phyloP scores from a whole-genome alignment of 2,329 filamentous ascomycete species.

The Aspergillus sojae region DNA sequence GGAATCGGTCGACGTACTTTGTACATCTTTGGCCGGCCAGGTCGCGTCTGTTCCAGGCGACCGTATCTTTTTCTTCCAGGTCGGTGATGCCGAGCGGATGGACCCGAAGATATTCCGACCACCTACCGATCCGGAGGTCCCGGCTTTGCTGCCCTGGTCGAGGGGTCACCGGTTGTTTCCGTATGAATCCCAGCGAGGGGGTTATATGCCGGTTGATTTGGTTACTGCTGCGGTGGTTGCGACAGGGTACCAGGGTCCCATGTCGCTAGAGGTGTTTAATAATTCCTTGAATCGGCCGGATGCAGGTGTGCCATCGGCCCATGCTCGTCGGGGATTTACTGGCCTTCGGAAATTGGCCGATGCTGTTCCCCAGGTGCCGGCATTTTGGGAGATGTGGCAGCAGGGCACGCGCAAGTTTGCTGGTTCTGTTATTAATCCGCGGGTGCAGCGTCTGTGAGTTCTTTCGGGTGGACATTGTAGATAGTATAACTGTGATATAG shows the following conservation, averaged over 20 bases:
- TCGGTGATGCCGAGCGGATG: slow-evolving; percentile 34
- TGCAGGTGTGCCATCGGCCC: slow-evolving; percentile 19
- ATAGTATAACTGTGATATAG: background rate
- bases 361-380: slow-evolving; percentile 18
- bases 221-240: slow-evolving; percentile 35
- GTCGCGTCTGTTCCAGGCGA: slow-evolving; percentile 32
- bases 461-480: background rate
- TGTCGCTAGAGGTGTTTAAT: slow-evolving; percentile 40
- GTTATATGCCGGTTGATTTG: slow-evolving; percentile 36
- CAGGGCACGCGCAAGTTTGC: background rate
- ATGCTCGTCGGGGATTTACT: slow-evolving; percentile 30
- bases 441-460: slow-evolving; percentile 16
- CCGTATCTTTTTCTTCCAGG: slow-evolving; percentile 38
- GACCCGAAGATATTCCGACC: slow-evolving; percentile 24
- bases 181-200: slow-evolving; percentile 27
- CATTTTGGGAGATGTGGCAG: slow-evolving; percentile 27
- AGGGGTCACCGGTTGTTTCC: slow-evolving; percentile 35
- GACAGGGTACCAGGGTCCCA: slow-evolving; percentile 34
- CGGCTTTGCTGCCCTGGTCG: slow-evolving; percentile 35
- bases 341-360: slow-evolving; percentile 23
- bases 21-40: slow-evolving; percentile 27
- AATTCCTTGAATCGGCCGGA: slow-evolving; percentile 28
- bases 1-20: slow-evolving; percentile 30
- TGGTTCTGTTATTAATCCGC: background rate
- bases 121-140: slow-evolving; percentile 26